phyloP scores from a whole-genome alignment of 306 rosid species.

The Abrus pulchellus region DNA sequence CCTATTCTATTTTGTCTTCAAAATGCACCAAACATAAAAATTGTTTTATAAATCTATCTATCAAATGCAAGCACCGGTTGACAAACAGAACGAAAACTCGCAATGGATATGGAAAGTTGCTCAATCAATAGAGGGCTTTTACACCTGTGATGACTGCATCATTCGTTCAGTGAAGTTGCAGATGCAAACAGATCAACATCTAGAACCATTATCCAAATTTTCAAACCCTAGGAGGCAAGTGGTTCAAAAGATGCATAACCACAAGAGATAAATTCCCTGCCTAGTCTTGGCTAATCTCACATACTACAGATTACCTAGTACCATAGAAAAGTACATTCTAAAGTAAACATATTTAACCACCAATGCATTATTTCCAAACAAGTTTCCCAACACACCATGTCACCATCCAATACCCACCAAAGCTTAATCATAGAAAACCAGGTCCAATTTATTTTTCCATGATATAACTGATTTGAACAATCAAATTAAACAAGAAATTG shows the following conservation, averaged over 20 bases:
- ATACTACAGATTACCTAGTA: neutral
- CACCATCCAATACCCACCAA: constrained; percentile 15
- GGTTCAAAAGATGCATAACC: neutral
- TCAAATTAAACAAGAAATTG: neutral
- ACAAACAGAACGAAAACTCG: constrained; percentile 6
- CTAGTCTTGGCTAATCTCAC: neutral
- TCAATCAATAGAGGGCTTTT: neutral
- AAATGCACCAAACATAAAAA: neutral
- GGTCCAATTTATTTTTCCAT: constrained; percentile 11
- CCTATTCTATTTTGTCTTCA: neutral
- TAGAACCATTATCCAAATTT: neutral
- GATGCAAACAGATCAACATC: neutral
- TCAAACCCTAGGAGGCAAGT: neutral
- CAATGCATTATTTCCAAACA: constrained; percentile 17
- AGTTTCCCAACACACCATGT: constrained; percentile 13
- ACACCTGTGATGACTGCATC: neutral
- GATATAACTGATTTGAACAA: neutral
- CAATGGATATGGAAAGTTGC: neutral
- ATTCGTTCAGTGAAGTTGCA: neutral
- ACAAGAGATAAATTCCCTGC: neutral
- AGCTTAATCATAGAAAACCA: neutral
- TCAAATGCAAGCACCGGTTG: neutral
- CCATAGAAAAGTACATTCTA: constrained; percentile 1
- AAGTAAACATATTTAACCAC: neutral
- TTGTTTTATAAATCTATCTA: neutral